Evolutionary conservation across 768 basidiomycete species (phyloP).

Genomic region (Dentipellis fragilis): DNA sequence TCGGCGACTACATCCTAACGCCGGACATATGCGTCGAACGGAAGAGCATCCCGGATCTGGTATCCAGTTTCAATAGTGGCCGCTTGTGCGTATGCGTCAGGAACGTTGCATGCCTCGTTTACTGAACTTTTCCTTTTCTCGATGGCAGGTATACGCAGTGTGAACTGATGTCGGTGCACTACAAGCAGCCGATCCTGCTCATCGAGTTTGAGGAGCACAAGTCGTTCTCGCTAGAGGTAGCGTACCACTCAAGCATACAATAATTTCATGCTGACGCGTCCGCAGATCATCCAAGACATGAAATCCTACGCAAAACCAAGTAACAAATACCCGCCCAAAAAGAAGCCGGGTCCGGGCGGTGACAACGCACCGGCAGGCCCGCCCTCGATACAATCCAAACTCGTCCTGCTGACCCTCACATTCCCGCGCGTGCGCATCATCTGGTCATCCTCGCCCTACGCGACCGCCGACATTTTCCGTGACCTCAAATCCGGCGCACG

Average conservation of each 20-base stretch:
- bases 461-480: conserved; percentile 83
- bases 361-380: conserved; percentile 27
- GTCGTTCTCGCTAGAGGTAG: conserved; percentile 80
- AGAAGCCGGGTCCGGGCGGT: conserved; percentile 23
- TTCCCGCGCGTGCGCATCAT: conserved; percentile 92
- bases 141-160: conserved; percentile 82
- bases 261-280: not conserved
- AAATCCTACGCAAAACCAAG: conserved; percentile 59
- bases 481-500: conserved; percentile 75
- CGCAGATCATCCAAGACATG: conserved; percentile 50
- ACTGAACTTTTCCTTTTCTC: not conserved
- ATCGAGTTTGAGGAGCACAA: conserved; percentile 99
- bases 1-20: conserved; percentile 93
- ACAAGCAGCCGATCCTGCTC: conserved; percentile 85
- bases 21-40: conserved; percentile 95
- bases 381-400: conserved; percentile 76
- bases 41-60: conserved; percentile 87
- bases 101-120: not conserved
- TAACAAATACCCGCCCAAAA: conserved; percentile 46
- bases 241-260: conserved; percentile 9
- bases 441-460: conserved; percentile 95
- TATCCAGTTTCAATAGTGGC: conserved; percentile 91
- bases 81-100: conserved; percentile 53
- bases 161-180: conserved; percentile 93
- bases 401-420: conserved; percentile 78